Percentiles rank a stretch among this genome's conserved stretches.
Evolutionary conservation across 805 yeast species (phyloP).

Genomic region (Lachancea waltii): DNA sequence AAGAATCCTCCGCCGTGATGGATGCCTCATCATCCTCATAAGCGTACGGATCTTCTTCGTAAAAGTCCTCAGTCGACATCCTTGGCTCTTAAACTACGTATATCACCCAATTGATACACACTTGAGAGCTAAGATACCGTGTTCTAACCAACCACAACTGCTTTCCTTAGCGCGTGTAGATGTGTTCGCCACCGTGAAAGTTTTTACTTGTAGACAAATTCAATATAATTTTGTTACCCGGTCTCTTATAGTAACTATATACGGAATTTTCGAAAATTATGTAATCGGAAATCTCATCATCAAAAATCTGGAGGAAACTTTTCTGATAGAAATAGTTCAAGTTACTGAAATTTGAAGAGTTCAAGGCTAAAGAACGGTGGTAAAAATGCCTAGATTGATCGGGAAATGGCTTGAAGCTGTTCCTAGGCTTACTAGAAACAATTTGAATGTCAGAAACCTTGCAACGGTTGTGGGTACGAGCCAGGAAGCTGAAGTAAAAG

Average conservation of each 20-base stretch:
- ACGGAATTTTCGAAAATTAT: too few relatives aligned
- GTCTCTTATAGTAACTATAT: too few relatives aligned
- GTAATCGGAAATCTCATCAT: neutral
- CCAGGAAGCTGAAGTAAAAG: slow-evolving; percentile 3
- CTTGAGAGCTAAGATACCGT: neutral
- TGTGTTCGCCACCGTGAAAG: slow-evolving; percentile 4
- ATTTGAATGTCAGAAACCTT: neutral
- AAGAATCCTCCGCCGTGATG: slow-evolving; percentile 96
- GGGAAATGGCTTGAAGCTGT: neutral
- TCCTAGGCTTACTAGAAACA: neutral
- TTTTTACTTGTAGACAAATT: neutral
- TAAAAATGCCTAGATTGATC: slow-evolving; percentile 1
- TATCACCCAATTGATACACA: neutral
- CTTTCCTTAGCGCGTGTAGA: neutral
- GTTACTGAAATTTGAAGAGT: neutral
- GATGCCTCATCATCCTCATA: slow-evolving; percentile 62
- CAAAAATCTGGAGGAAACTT: neutral
- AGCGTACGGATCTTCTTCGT: slow-evolving; percentile 57
- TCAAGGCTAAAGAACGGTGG: neutral
- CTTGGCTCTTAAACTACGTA: neutral
- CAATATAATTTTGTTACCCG: neutral
- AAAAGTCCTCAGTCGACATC: slow-evolving; percentile 23
- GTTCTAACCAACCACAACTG: neutral
- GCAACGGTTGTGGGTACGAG: too few relatives aligned
- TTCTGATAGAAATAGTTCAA: too few relatives aligned